Evolutionary conservation across 208 protist genomes (phyloP), one percentile per base, ranked within the genome.

Genomic region (Balamuthia mandrillaris): DNA sequence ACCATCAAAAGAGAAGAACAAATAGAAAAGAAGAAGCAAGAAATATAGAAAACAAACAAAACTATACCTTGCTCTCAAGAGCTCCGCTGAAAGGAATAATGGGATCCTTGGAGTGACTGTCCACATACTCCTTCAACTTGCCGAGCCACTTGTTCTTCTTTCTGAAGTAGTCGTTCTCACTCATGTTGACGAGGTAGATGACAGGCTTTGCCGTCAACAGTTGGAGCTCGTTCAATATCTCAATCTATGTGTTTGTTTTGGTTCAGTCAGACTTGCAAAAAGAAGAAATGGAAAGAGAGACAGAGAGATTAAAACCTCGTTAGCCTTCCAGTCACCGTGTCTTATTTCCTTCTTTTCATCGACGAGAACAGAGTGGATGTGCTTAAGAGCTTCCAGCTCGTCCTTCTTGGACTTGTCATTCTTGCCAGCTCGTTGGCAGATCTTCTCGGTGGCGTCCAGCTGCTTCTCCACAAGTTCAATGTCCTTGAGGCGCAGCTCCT

Each of bases 101-200:
- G n/a, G 91, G 89, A 58, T 94, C 96, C 9, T 93, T 95, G 27
- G 86, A 78, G 31, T 98, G 93, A 81, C 93, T 88, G 66, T 98
- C 95, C 52, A 99, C 94, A 94, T 95, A 99, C 51, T 95, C 92
- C 89, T 98, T 98, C 74, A 99, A 89, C 88, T 99, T 99, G 52
- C 92, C 86, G 29, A 99, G 94, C 93, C 95, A 98, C 91, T 99
- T 99, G 90, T 98, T 99, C 84, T 97, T 97, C 94, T 99, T 96
- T 31, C 94, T 93, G 29, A 97, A 58, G 89, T 95, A 98, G 88
- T 99, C 97, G 58, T 94, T 94, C 87, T 96, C 92, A 27, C 92
- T 96, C 93, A 99, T 95, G 91, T 99, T 99, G 70, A 99, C 89
- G 29, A 99, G 92, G 86, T 99, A 99, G 70, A 99, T 94, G 16